Evolutionary conservation across 805 yeast genomes (phyloP), one percentile per base, ranked within the genome.

Genomic region (Saturnispora halmiae): DNA sequence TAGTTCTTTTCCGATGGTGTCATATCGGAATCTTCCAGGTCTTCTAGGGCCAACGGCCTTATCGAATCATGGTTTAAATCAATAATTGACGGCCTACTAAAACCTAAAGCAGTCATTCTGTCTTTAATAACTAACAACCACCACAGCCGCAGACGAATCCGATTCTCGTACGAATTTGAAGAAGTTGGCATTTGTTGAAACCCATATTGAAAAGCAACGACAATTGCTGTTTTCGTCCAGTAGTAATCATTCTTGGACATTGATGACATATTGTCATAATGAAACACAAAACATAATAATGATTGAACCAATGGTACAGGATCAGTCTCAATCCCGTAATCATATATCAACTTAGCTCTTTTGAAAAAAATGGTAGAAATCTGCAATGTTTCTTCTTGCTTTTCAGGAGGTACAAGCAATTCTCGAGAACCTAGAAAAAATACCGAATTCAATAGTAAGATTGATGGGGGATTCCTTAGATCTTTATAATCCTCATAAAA

Each of bases 61-160:
- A 80, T 85, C 52, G 80, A 88, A 52, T 83, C 76, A 53, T 83
- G 90, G 36, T 75, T 80, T 46, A 81, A 64, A 50, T 77, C 79
- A 36, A 84, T 78, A 50, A 71, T 66, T 5, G 73, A 60, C 0
- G 94, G 92, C 42, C 87, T 66, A 13, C 92, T 88, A 59, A 77
- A 77, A 0, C 87, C 84, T 38, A 80, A 70, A 2, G 87, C 77
- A 8, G 77, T 75, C 31, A 73, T 65, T 19, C 85, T 63, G 58
- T 83, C 94, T 50, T 83, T 77, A 44, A 75, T 73, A 55, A 78
- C 79, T 16, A 84, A 60, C 46, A 76, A 66, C 94, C 94, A 83
- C 85, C 87, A 83, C 15, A 59, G 43, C 28, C 58, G 41, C 35
- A 49, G 49, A 34, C 48, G 48, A 47, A 54, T 49, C 18, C 40